These are phyloP conservation scores for Datura wrightii DNA, from an alignment of 257 asterid species.

Conservation along the genomic window DNA sequence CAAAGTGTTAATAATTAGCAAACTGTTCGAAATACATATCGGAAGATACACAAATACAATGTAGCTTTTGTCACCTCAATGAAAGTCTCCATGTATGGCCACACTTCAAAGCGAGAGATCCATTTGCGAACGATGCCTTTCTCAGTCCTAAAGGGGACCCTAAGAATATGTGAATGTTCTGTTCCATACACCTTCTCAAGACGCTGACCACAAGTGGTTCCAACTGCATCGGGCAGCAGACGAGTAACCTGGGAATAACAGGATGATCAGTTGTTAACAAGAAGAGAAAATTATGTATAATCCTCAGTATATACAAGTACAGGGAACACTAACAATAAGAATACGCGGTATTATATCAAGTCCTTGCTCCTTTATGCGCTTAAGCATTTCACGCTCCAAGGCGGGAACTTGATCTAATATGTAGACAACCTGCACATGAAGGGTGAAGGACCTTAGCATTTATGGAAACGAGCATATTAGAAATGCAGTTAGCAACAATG, in stretches of 20 bases:
- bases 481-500: neutral
- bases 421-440: conserved; percentile 38
- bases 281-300: neutral
- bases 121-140: conserved; percentile 38
- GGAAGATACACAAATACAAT: conserved; percentile 7
- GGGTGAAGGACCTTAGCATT: conserved; percentile 19
- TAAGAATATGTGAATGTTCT: conserved; percentile 57
- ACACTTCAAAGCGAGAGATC: conserved; percentile 43
- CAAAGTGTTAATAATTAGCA: neutral
- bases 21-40: neutral
- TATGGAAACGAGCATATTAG: neutral
- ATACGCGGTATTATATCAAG: conserved; percentile 41
- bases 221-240: conserved; percentile 93
- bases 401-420: conserved; percentile 47
- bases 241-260: conserved; percentile 73
- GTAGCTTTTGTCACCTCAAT: conserved; percentile 37
- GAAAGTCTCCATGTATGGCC: conserved; percentile 46
- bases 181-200: conserved; percentile 90
- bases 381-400: conserved; percentile 42
- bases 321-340: conserved; percentile 35
- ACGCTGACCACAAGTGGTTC: conserved; percentile 92
- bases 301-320: neutral
- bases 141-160: conserved; percentile 42
- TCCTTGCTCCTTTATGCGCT: conserved; percentile 43
- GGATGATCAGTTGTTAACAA: neutral